A percentile compares a stretch with the other conserved stretches of the same genome.
phyloP scores from a whole-genome alignment of 2,329 filamentous ascomycete species.

The Fusarium buharicum region DNA sequence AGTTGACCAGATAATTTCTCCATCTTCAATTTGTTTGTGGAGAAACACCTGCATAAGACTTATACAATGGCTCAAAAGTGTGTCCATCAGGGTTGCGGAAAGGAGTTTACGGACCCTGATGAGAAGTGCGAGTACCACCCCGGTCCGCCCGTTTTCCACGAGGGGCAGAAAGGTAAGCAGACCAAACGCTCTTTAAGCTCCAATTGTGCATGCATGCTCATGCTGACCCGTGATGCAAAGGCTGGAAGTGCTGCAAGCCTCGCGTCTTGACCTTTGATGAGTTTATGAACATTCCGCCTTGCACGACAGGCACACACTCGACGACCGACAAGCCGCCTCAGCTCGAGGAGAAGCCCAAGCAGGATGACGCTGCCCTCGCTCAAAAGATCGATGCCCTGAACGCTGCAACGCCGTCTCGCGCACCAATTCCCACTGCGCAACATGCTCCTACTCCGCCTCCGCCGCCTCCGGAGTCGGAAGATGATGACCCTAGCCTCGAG shows the following conservation, averaged over 20 bases:
- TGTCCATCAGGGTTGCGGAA: slow-evolving; percentile 95
- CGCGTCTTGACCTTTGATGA: slow-evolving; percentile 98
- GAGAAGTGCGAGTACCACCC: slow-evolving; percentile 93
- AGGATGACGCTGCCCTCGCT: slow-evolving; percentile 55
- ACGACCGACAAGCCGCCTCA: slow-evolving; percentile 78
- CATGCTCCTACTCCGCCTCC: slow-evolving; percentile 64
- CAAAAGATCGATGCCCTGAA: slow-evolving; percentile 65
- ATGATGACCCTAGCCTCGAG: slow-evolving; percentile 80
- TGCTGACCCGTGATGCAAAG: slow-evolving; percentile 57
- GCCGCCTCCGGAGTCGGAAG: slow-evolving; percentile 80
- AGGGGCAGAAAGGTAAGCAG: slow-evolving; percentile 90
- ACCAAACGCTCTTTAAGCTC: neutral
- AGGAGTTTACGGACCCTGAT: slow-evolving; percentile 81
- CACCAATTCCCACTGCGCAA: slow-evolving; percentile 56
- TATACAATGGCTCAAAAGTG: slow-evolving; percentile 80
- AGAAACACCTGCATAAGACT: slow-evolving; percentile 1
- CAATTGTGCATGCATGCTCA: neutral
- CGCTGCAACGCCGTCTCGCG: slow-evolving; percentile 56
- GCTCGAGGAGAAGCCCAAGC: slow-evolving; percentile 66
- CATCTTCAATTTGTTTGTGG: slow-evolving; percentile 8
- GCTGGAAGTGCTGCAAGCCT: slow-evolving; percentile 99
- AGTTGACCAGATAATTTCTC: slow-evolving; percentile 6
- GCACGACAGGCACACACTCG: slow-evolving; percentile 92
- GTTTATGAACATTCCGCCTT: slow-evolving; percentile 91
- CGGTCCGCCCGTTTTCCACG: slow-evolving; percentile 93